Conservation (phyloP, 1,284 basidiomycete genomes). For the Taiwanofungus camphoratus region DNA sequence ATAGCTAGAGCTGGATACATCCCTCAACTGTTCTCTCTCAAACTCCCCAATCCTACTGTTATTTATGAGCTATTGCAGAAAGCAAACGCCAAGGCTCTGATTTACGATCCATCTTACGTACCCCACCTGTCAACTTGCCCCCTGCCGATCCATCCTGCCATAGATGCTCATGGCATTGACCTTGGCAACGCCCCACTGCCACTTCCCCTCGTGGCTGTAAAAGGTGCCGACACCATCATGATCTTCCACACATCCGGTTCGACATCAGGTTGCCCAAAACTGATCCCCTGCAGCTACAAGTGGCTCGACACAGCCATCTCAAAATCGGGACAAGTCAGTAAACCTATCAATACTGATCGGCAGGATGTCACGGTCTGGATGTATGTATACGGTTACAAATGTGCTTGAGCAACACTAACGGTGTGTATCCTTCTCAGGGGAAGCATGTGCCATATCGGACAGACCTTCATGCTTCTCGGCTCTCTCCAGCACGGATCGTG, state of each 20-base stretch:
- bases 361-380: constrained; percentile 50
- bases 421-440: constrained; percentile 16
- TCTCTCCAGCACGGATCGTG: constrained; percentile 66
- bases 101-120: constrained; percentile 47
- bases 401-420: constrained; percentile 3
- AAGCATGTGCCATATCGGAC: constrained; percentile 27
- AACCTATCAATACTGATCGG: constrained; percentile 40
- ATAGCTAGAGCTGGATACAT: constrained; percentile 64
- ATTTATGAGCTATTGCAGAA: constrained; percentile 56
- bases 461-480: constrained; percentile 51
- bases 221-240: constrained; percentile 39
- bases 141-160: constrained; percentile 39
- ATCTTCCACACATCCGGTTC: constrained; percentile 72
- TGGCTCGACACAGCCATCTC: constrained; percentile 53
- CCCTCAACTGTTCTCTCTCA: constrained; percentile 66
- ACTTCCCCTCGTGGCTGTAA: constrained; percentile 24
- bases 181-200: constrained; percentile 14
- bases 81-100: constrained; percentile 50
- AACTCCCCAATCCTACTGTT: constrained; percentile 60
- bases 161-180: constrained; percentile 32
- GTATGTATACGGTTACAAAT: constrained; percentile 12
- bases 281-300: constrained; percentile 56
- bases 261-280: constrained; percentile 67
- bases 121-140: constrained; percentile 35
- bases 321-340: constrained; percentile 50